Base-by-base conservation (phyloP, 352 stramenopile genomes). In the Phytophthora fragariaefolia region DNA sequence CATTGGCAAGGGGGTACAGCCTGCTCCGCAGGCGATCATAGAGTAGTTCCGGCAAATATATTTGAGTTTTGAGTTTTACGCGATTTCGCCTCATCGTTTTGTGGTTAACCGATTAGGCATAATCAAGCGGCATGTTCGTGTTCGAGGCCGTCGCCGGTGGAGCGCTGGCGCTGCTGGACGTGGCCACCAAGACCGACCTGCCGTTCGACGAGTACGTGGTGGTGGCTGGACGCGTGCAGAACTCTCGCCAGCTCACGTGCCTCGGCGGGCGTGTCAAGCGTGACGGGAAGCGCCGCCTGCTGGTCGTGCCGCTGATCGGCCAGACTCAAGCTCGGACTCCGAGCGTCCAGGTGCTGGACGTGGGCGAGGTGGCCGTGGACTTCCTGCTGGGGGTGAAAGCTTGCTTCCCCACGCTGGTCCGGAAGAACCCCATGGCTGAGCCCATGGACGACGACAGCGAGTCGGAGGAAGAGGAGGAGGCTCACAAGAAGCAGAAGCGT, bases 351-450 rank as follows among this genome's bases (percentile, higher is more conserved):
- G 63, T 91, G 23, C 52, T 93, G 18, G 83, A 91, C 47, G 71
- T 86, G 18, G 85, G 85, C 23, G 83, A 91, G 59, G 51, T 74
- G 34, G 82, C 83, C 1, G 79, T 77, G 24, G 68, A 78, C 4
- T 83, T 93, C 22, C 57, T 85, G 6, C 73, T 79, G 22, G 78
- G 84, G 30, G 70, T 89, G 30, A 71, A 74, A 49, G 70, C 71
- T 17, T 92, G 83, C 49, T 93, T 93, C 60, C 85, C 85, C 3
- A 89, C 71, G 30, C 62, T 93, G 15, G 79, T 92, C 63, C 76
- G 79, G 23, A 73, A 77, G 26, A 89, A 77, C 52, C 79, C 73
- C 7, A 54, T 90, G 51, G 61, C 70, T 7, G 42, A 69, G 2
- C 7, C 55, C 13, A 46, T 45, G 20, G 67, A 83, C 53, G 76